Evolutionary conservation across 139 green algal genomes (phyloP), one percentile per base, ranked within the genome.

Genomic region (Penium margaritaceum): DNA sequence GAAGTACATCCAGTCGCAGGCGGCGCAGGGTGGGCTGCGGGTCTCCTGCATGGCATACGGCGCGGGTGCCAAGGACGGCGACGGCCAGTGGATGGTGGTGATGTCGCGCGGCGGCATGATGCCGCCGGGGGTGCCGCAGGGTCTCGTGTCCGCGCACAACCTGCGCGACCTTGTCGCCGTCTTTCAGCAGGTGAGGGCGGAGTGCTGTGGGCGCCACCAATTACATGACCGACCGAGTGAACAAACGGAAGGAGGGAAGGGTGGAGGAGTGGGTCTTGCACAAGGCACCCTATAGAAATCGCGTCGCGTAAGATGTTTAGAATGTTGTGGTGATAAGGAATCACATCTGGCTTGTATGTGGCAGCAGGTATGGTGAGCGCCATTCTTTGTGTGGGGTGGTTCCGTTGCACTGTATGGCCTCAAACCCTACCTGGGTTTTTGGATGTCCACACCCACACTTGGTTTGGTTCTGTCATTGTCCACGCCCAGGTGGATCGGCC

Each of bases 1-100:
- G 4, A 60, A 60, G 47, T 60, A 60, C 47, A 60, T 60, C 47
- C n/a, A 33, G 47, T 24, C n/a, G n/a, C 47, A 60, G 47, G 29
- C 47, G n/a, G 47, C 29, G 47, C 47, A 60, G 12, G n/a, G n/a
- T n/a, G 47, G 47, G 3, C 47, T 60, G 47, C 47, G 47, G n/a
- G 47, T 60, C 3, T 33, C 47, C 3, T n/a, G n/a, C n/a, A n/a
- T 60, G 2, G 47, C 47, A 24, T 4, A 33, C n/a, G 47, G 47
- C 47, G 14, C 47, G 47, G n/a, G n/a, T n/a, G n/a, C n/a, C n/a
- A n/a, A n/a, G n/a, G n/a, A n/a, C n/a, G n/a, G n/a, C n/a, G n/a
- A n/a, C n/a, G 47, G 47, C n/a, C 47, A 60, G 47, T 60, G 47
- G 47, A 33, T 60, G n/a, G 47, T 60, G 19, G 47, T 60, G 12